Percentiles rank a stretch among this genome's conserved stretches.
These are phyloP conservation scores for Hyphochytrium catenoides DNA, from an alignment of 352 stramenopile species.

Conservation along the genomic window DNA sequence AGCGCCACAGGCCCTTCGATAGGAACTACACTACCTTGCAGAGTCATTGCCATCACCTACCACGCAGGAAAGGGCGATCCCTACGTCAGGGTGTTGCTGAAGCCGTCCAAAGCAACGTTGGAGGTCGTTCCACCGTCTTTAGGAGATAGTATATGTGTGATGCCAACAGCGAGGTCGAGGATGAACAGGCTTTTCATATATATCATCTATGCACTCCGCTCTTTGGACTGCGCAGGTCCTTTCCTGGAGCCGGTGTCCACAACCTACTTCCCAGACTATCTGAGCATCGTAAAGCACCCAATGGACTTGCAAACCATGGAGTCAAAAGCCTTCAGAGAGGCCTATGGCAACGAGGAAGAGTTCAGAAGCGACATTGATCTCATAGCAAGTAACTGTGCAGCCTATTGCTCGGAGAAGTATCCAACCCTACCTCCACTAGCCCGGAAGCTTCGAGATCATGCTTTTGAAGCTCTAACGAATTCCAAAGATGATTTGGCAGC, in stretches of 20 bases:
- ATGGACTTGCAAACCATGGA: slow-evolving; percentile 39
- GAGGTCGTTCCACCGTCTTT: slow-evolving; percentile 11
- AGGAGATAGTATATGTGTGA: slow-evolving; percentile 22
- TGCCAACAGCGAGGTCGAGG: slow-evolving; percentile 27
- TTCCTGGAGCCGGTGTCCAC: slow-evolving; percentile 51
- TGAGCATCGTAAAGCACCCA: slow-evolving; percentile 39
- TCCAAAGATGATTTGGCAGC: neutral
- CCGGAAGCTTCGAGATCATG: slow-evolving; percentile 29
- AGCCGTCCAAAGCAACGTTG: slow-evolving; percentile 14
- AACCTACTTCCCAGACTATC: slow-evolving; percentile 52
- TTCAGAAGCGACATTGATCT: slow-evolving; percentile 38
- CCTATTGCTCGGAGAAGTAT: slow-evolving; percentile 52
- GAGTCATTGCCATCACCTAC: slow-evolving; percentile 31
- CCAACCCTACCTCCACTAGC: slow-evolving; percentile 39
- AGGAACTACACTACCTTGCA: slow-evolving; percentile 27
- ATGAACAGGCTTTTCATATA: slow-evolving; percentile 30
- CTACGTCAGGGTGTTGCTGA: slow-evolving; percentile 31
- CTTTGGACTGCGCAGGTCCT: slow-evolving; percentile 25
- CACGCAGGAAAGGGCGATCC: slow-evolving; percentile 49
- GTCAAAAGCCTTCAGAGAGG: slow-evolving; percentile 20
- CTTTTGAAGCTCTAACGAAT: slow-evolving; percentile 5
- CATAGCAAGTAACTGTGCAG: slow-evolving; percentile 39
- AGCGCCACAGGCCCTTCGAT: slow-evolving; percentile 16
- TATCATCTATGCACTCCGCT: slow-evolving; percentile 28
- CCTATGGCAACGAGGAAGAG: slow-evolving; percentile 22